Percentiles rank a stretch among this genome's conserved stretches.
phyloP scores from a whole-genome alignment of 2,329 filamentous ascomycete genomes.

The Penicillium sp. region DNA sequence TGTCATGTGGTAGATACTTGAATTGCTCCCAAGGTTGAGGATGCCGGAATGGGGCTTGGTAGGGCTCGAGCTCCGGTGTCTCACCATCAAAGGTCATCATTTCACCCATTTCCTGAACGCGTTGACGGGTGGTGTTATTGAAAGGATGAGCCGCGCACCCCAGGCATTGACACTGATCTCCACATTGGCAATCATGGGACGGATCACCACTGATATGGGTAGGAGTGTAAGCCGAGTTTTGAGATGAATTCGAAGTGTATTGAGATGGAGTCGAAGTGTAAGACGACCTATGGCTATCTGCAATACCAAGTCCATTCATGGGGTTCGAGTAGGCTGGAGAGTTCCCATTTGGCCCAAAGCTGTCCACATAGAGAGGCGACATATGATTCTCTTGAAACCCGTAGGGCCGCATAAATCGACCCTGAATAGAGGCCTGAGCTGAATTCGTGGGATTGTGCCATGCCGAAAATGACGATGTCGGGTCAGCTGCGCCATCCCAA shows the following conservation, averaged over 20 bases:
- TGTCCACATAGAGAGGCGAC: conserved; percentile 20
- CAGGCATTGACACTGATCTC: conserved; percentile 51
- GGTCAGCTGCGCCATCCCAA: conserved; percentile 21
- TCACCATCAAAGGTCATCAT: conserved; percentile 43
- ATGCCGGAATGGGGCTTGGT: conserved; percentile 14
- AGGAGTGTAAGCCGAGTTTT: conserved; percentile 12
- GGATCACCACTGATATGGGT: conserved; percentile 21
- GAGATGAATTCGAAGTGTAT: too few species aligned
- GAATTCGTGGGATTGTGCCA: conserved; percentile 28
- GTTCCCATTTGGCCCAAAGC: conserved; percentile 18
- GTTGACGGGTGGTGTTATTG: conserved; percentile 50
- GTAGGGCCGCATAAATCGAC: conserved; percentile 21
- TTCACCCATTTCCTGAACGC: conserved; percentile 52
- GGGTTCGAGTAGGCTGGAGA: conserved; percentile 18
- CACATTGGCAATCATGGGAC: conserved; percentile 47
- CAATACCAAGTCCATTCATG: conserved; percentile 22
- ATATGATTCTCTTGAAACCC: conserved; percentile 13
- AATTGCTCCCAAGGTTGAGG: conserved; percentile 1
- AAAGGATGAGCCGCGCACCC: conserved; percentile 53
- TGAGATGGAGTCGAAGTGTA: not conserved
- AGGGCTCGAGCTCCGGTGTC: conserved; percentile 18
- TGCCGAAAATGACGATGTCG: conserved; percentile 17
- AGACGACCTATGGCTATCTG: conserved; percentile 19
- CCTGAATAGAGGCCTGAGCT: conserved; percentile 17
- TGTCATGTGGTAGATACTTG: conserved; percentile 3